phyloP scores from a whole-genome alignment of 2,329 filamentous ascomycete genomes.

The Xylaria sp. region DNA sequence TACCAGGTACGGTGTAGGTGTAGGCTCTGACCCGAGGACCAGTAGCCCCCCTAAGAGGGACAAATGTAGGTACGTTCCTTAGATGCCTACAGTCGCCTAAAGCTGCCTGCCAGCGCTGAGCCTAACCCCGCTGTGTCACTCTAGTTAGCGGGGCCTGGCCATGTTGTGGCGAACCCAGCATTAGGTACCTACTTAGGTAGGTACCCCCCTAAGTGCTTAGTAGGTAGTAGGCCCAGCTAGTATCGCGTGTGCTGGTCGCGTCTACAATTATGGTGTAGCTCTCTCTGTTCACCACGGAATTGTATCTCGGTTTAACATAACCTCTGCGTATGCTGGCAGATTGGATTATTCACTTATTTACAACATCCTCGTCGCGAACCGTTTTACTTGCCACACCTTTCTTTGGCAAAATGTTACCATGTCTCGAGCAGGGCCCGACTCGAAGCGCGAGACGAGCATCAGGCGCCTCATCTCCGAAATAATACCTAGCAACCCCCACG shows the following conservation, averaged over 20 bases:
- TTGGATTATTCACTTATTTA: background rate
- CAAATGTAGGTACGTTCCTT: background rate
- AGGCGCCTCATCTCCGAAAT: conserved; percentile 78
- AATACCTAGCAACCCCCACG: conserved; percentile 68
- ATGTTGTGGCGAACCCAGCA: too few relatives aligned
- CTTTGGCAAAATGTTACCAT: conserved; percentile 48
- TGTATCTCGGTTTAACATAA: background rate
- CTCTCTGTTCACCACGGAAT: too few relatives aligned
- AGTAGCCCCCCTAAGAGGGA: too few relatives aligned
- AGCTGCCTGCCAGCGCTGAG: background rate
- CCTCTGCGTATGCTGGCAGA: background rate
- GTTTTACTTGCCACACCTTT: background rate
- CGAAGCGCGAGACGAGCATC: conserved; percentile 75
- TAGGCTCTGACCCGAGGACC: too few relatives aligned
- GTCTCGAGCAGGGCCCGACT: conserved; percentile 62
- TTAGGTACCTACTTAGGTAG: background rate
- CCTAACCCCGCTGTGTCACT: conserved; percentile 14
- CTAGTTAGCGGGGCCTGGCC: background rate
- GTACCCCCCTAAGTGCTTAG: too few relatives aligned
- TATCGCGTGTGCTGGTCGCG: background rate
- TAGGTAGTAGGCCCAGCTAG: background rate
- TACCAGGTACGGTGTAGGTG: too few relatives aligned
- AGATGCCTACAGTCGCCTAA: background rate
- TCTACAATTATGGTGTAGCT: background rate
- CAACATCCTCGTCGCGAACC: background rate